Evolutionary conservation across 441 rosid species (phyloP), one percentile per base, ranked within the genome.

Genomic region (Euphorbia schlechtendalii): DNA sequence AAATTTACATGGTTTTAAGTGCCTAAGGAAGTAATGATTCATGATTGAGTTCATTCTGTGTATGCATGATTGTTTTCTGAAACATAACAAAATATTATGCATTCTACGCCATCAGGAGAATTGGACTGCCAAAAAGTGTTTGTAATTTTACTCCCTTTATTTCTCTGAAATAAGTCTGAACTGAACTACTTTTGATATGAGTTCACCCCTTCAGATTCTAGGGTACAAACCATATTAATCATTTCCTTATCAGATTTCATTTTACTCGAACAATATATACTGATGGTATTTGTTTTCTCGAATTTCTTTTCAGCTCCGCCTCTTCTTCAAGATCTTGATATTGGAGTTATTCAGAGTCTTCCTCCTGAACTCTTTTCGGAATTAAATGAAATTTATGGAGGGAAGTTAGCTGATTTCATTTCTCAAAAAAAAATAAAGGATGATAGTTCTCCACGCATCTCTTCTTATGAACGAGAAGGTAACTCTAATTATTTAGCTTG

Each of bases 301-400:
- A 72, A 71, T 73, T 78, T 57, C 73, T 69, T 59, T 65, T 61
- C 77, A 57, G 80, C 77, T 38, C 77, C 81, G 61, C 99, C 99
- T 51, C 81, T 85, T 49, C 69, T 93, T 70, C 72, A 78, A 64
- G 75, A 87, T 69, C 96, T 93, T 62, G 99, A 93, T 73, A 64
- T 87, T 78, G 95, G 81, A 71, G 91, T 93, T 61, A 69, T 93
- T 65, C 81, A 84, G 79, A 80, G 80, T 81, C 99, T 93, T 74
- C 99, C 99, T 66, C 75, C 86, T 22, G 97, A 90, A 65, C 76
- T 93, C 52, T 77, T 90, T 67, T 73, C 88, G 17, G 99, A 93
- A 75, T 61, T 93, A 77, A 90, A 93, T 86, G 86, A 74, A 70
- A 82, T 79, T 56, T 93, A 93, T 67, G 90, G 90, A 2, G 96